Conservation (phyloP, 2,329 filamentous ascomycete species). For the Gnomoniopsis sp. region DNA sequence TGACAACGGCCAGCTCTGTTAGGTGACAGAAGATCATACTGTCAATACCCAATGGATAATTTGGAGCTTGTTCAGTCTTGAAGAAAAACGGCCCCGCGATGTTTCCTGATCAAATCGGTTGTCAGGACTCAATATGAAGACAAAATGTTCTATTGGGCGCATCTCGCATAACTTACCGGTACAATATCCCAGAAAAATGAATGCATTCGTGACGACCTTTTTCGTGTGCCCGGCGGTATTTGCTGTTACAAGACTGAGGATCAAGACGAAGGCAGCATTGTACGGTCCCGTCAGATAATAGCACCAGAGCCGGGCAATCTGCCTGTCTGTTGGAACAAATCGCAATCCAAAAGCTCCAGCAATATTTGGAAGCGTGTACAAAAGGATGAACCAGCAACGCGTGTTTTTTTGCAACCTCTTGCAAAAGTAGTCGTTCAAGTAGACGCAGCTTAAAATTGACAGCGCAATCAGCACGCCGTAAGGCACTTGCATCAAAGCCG, state of each 20-base stretch:
- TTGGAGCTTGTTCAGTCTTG: constrained; percentile 51
- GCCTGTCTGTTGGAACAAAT: constrained; percentile 40
- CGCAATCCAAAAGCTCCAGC: constrained; percentile 50
- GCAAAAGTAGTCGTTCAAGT: constrained; percentile 20
- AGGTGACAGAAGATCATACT: constrained; percentile 60
- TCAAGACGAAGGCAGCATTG: constrained; percentile 50
- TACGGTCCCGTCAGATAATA: constrained; percentile 55
- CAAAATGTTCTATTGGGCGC: constrained; percentile 5
- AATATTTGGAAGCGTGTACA: constrained; percentile 50
- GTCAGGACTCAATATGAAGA: constrained; percentile 43
- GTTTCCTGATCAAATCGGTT: constrained; percentile 57
- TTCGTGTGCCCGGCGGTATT: constrained; percentile 26
- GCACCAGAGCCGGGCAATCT: constrained; percentile 46
- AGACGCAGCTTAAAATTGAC: constrained; percentile 25
- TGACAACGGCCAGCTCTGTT: constrained; percentile 43
- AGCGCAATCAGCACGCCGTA: constrained; percentile 26
- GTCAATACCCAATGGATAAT: constrained; percentile 59
- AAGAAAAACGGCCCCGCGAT: constrained; percentile 60
- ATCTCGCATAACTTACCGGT: constrained; percentile 22
- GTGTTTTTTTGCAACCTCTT: constrained; percentile 22
- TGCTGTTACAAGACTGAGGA: constrained; percentile 29
- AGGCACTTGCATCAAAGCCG: constrained; percentile 28
- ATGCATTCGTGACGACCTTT: constrained; percentile 18
- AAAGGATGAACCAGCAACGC: constrained; percentile 35
- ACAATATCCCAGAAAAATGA: constrained; percentile 9